Evolutionary conservation across 305 asterid species (phyloP).

Genomic region (Stenogyne calaminthoides): DNA sequence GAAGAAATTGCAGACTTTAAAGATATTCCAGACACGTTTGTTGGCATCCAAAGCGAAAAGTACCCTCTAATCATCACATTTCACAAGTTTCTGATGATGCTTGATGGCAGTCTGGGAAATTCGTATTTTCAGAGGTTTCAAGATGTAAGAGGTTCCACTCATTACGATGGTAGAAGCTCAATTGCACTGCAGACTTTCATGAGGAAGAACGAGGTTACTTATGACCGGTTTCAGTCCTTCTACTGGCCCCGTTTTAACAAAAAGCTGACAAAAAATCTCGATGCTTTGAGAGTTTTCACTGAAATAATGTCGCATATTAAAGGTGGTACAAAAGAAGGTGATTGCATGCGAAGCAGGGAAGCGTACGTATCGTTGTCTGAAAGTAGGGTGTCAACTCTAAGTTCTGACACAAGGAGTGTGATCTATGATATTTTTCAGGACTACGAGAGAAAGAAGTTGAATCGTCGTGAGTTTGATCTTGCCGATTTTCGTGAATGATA

Average conservation of each 20-base stretch:
- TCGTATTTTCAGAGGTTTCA: conserved; percentile 60
- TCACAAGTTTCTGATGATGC: conserved; percentile 64
- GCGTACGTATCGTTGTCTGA: conserved; percentile 50
- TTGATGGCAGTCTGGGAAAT: conserved; percentile 55
- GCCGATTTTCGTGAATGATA: conserved; percentile 66
- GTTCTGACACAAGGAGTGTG: conserved; percentile 37
- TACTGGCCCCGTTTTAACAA: conserved; percentile 69
- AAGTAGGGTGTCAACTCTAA: conserved; percentile 46
- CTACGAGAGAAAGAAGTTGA: conserved; percentile 67
- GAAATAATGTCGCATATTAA: conserved; percentile 72
- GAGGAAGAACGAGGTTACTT: conserved; percentile 61
- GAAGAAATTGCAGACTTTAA: conserved; percentile 43
- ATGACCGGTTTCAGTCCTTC: conserved; percentile 45
- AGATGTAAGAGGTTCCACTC: conserved; percentile 30
- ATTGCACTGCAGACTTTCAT: conserved; percentile 48
- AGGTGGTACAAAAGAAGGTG: conserved; percentile 52
- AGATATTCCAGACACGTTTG: conserved; percentile 54
- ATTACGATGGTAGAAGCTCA: conserved; percentile 38
- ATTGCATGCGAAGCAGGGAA: conserved; percentile 40
- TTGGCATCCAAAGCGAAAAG: conserved; percentile 40
- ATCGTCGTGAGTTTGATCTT: conserved; percentile 55
- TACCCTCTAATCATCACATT: conserved; percentile 65
- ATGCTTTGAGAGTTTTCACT: conserved; percentile 59
- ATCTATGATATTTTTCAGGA: conserved; percentile 55
- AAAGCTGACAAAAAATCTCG: conserved; percentile 49